Evolutionary conservation across 2,329 filamentous ascomycete genomes (phyloP).

Genomic region (Pseudocercospora musae): DNA sequence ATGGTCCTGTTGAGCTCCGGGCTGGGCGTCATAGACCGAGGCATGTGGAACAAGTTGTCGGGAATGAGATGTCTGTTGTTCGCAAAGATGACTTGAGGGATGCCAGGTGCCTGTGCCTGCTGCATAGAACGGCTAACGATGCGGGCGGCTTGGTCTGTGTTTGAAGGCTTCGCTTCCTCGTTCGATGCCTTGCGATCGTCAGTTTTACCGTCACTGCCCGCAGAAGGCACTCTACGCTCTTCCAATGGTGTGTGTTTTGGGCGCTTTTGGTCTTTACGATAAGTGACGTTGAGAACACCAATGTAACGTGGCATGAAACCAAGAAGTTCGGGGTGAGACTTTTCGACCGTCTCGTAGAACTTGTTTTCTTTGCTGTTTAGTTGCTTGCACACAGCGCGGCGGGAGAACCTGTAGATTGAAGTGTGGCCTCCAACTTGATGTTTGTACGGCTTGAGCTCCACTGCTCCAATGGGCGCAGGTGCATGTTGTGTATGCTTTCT

Average conservation of each 20-base stretch:
- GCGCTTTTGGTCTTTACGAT: constrained; percentile 71
- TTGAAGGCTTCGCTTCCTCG: constrained; percentile 1
- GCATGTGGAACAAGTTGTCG: constrained; percentile 63
- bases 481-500: constrained; percentile 30
- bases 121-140: constrained; percentile 76
- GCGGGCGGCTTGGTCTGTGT: constrained; percentile 36
- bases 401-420: constrained; percentile 92
- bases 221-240: constrained; percentile 27
- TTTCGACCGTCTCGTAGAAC: constrained; percentile 96
- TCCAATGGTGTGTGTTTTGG: constrained; percentile 38
- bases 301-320: constrained; percentile 95
- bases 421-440: constrained; percentile 98
- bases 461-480: constrained; percentile 71
- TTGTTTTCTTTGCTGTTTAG: constrained; percentile 97
- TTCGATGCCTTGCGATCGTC: constrained; percentile 19
- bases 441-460: constrained; percentile 93
- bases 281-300: constrained; percentile 92
- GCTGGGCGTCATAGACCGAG: constrained; percentile 39
- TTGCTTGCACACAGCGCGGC: constrained; percentile 94
- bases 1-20: constrained; percentile 30
- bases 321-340: constrained; percentile 81
- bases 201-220: constrained; percentile 16
- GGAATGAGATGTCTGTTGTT: constrained; percentile 94
- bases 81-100: constrained; percentile 88
- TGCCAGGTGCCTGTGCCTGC: constrained; percentile 51